A percentile compares a stretch with the other conserved stretches of the same genome.
Conservation (phyloP, 31 red algal genomes). For the Asparagopsis taxiformis region DNA sequence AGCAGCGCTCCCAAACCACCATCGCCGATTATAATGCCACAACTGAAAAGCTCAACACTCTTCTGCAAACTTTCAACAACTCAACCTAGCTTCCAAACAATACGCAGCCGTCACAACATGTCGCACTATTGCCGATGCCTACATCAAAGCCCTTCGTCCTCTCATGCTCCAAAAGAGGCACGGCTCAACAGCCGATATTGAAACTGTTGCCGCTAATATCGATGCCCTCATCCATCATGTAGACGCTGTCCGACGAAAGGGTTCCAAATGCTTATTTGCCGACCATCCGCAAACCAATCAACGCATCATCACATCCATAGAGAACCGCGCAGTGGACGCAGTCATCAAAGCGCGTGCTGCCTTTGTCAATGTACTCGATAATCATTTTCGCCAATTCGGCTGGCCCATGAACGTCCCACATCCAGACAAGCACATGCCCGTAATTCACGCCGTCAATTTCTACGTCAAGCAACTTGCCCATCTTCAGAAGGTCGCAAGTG, state of each 20-base stretch:
- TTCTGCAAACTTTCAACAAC: constrained; percentile 21
- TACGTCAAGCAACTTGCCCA: constrained; percentile 51
- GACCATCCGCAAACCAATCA: constrained; percentile 38
- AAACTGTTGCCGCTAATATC: constrained; percentile 46
- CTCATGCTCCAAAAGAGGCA: constrained; percentile 34
- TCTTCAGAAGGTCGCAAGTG: constrained; percentile 46
- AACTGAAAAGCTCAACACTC: constrained; percentile 1
- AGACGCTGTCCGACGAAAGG: constrained; percentile 42
- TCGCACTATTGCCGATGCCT: constrained; percentile 49
- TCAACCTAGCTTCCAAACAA: constrained; percentile 22
- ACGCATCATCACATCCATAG: constrained; percentile 45
- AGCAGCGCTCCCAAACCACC: no score
- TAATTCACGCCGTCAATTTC: constrained; percentile 40
- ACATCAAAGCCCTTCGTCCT: constrained; percentile 25
- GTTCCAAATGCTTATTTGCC: constrained; percentile 36
- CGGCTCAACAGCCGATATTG: constrained; percentile 36
- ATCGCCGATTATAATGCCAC: constrained; percentile 37
- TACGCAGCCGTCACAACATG: constrained; percentile 36
- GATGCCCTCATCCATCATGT: constrained; percentile 34
- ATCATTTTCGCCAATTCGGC: constrained; percentile 65
- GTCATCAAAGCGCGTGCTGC: constrained; percentile 73
- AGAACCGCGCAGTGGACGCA: constrained; percentile 70
- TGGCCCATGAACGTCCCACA: constrained; percentile 71
- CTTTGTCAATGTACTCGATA: constrained; percentile 76
- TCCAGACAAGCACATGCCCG: constrained; percentile 26